Conservation (phyloP, 768 basidiomycete species). For the Mycena floridula region DNA sequence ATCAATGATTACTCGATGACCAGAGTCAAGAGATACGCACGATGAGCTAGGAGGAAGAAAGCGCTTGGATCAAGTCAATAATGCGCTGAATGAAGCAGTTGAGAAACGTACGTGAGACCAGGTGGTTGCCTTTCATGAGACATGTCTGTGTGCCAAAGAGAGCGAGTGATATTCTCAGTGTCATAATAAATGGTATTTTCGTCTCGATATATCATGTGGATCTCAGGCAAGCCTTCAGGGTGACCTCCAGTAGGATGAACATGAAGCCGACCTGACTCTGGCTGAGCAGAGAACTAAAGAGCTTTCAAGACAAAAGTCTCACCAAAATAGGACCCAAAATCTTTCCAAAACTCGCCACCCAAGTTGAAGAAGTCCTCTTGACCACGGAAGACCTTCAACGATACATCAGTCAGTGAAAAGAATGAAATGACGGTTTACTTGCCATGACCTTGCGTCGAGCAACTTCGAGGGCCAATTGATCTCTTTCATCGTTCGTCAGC, state of each 20-base stretch:
- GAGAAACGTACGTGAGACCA: too few relatives aligned
- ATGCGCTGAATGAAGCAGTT: too few relatives aligned
- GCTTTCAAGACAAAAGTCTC: conserved; percentile 17
- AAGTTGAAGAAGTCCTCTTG: conserved; percentile 51
- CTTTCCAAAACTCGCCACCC: conserved; percentile 37
- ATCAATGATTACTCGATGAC: neutral
- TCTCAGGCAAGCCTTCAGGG: too few relatives aligned
- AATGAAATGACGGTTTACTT: neutral
- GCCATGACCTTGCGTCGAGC: conserved; percentile 10
- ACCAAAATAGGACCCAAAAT: conserved; percentile 46
- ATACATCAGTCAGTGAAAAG: neutral
- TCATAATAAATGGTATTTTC: too few relatives aligned
- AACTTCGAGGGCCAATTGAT: conserved; percentile 48
- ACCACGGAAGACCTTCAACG: conserved; percentile 39
- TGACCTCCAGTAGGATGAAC: too few relatives aligned
- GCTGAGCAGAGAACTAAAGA: neutral
- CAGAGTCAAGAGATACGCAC: neutral
- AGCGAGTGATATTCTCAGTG: too few relatives aligned
- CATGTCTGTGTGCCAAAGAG: too few relatives aligned
- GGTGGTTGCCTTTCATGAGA: too few relatives aligned
- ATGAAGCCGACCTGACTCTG: conserved; percentile 27
- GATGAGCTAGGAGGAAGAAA: conserved; percentile 42
- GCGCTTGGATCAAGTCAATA: conserved; percentile 55
- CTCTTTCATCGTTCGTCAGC: conserved; percentile 37
- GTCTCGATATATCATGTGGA: too few relatives aligned